Evolutionary conservation across 164 flowering plant genomes (phyloP), one percentile per base, ranked within the genome.

Genomic region (Annona squamosa): DNA sequence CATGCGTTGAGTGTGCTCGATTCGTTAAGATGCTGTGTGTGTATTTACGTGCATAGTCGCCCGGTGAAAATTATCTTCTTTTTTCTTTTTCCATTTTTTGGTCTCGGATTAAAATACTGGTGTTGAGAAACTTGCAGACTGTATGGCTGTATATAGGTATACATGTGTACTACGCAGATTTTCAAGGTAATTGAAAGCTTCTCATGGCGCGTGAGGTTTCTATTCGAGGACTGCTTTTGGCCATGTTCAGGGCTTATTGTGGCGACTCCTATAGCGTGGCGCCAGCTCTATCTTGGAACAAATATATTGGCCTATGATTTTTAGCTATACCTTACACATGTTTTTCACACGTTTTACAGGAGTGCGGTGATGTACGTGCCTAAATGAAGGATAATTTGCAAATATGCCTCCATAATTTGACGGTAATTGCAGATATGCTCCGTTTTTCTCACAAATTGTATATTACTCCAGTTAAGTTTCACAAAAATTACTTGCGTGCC

Each of bases 1-100:
- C 79, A 70, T 82, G 47, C 76, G 68, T 4, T 86, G 81, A 80
- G 65, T 45, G 44, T 19, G 67, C 57, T 46, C 26, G 16, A 2
- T 26, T 6, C 12, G 19, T 10, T 61, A 62, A 63, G 43, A 66
- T 66, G 68, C 43, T 66, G 37, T 66, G 16, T 12, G 16, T 66
- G 37, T 12, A 13, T 66, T 66, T 12, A 42, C 16, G 44, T 4
- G 19, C 43, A 43, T n/a, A 66, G 43, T 66, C 48, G 3, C 4
- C 1, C 12, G 45, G 43, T 44, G 43, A 13, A 46, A 44, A 66
- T 42, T 66, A 5, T 12, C 45, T 43, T 42, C 18, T 63, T 63
- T 63, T 18, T 63, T 63, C 9, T 48, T 48, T 48, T 48, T 48
- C 37, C 37, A 26, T 26, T 26, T 26, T 26, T 26, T 26, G 37